phyloP scores from a whole-genome alignment of 1,139 yeast species.

The Wickerhamomyces sp. region DNA sequence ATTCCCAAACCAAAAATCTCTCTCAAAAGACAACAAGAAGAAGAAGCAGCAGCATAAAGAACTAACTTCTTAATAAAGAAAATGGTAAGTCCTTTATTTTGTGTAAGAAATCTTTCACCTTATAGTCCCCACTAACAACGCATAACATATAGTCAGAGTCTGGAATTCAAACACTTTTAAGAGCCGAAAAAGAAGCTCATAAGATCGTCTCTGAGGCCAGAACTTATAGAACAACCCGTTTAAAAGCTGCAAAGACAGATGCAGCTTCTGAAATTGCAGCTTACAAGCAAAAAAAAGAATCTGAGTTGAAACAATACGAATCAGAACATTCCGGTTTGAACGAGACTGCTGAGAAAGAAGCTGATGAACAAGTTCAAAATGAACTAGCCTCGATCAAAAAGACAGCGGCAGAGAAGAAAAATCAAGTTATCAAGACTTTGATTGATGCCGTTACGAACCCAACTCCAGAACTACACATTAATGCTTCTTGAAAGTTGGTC shows the following conservation, averaged over 20 bases:
- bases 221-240: slow-evolving; percentile 76
- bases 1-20: too few relatives aligned
- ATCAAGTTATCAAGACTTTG: slow-evolving; percentile 65
- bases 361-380: slow-evolving; percentile 53
- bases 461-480: slow-evolving; percentile 75
- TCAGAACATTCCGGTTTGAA: slow-evolving; percentile 62
- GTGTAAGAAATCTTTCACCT: too few relatives aligned
- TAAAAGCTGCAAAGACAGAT: slow-evolving; percentile 92
- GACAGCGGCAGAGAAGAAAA: slow-evolving; percentile 58
- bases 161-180: slow-evolving; percentile 20
- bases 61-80: too few relatives aligned
- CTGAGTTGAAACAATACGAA: slow-evolving; percentile 71
- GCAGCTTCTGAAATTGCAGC: slow-evolving; percentile 86
- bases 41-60: too few relatives aligned
- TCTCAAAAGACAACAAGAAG: too few relatives aligned
- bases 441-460: slow-evolving; percentile 79
- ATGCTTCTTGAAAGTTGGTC: slow-evolving; percentile 38
- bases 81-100: too few relatives aligned
- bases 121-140: too few relatives aligned
- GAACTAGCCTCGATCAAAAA: slow-evolving; percentile 60
- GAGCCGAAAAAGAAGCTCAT: slow-evolving; percentile 96
- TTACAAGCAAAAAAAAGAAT: slow-evolving; percentile 81
- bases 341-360: slow-evolving; percentile 65
- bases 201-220: slow-evolving; percentile 91
- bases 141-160: too few relatives aligned